A percentile compares a stretch with the other conserved stretches of the same genome.
These are phyloP conservation scores for Boletus tylopilopsis DNA, from an alignment of 768 basidiomycete species.

Conservation along the genomic window DNA sequence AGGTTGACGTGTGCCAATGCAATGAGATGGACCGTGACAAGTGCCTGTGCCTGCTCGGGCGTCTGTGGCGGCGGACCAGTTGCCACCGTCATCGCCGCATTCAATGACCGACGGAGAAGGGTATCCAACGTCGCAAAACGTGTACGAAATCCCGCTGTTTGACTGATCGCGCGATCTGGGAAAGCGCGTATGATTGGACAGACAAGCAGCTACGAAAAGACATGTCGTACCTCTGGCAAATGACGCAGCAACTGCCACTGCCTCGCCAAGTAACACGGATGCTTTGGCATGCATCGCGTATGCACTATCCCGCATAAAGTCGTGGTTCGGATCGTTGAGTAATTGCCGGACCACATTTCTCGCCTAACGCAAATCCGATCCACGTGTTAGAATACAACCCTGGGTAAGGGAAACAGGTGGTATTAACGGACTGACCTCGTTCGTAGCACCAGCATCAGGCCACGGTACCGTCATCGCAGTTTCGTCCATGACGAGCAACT, in stretches of 20 bases:
- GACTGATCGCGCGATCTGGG: slow-evolving; percentile 40
- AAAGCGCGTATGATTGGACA: neutral
- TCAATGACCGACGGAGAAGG: slow-evolving; percentile 36
- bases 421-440: slow-evolving; percentile 7
- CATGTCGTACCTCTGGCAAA: slow-evolving; percentile 26
- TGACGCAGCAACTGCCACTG: slow-evolving; percentile 24
- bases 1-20: slow-evolving; percentile 26
- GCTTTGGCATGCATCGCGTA: slow-evolving; percentile 26
- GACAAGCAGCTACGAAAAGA: neutral
- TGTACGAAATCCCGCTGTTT: slow-evolving; percentile 39
- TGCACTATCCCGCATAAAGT: slow-evolving; percentile 5
- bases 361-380: neutral
- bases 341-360: slow-evolving; percentile 15
- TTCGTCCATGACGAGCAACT: slow-evolving; percentile 23
- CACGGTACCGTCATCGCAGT: slow-evolving; percentile 38
- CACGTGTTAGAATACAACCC: neutral
- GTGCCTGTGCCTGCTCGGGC: slow-evolving; percentile 1
- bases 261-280: slow-evolving; percentile 35
- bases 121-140: slow-evolving; percentile 45
- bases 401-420: neutral
- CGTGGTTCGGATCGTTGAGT: slow-evolving; percentile 12
- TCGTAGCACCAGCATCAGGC: slow-evolving; percentile 28
- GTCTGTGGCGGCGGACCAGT: neutral
- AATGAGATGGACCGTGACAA: slow-evolving; percentile 17
- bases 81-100: slow-evolving; percentile 7